Conservation (phyloP, 768 basidiomycete genomes). For the Sarcodon sp. region DNA sequence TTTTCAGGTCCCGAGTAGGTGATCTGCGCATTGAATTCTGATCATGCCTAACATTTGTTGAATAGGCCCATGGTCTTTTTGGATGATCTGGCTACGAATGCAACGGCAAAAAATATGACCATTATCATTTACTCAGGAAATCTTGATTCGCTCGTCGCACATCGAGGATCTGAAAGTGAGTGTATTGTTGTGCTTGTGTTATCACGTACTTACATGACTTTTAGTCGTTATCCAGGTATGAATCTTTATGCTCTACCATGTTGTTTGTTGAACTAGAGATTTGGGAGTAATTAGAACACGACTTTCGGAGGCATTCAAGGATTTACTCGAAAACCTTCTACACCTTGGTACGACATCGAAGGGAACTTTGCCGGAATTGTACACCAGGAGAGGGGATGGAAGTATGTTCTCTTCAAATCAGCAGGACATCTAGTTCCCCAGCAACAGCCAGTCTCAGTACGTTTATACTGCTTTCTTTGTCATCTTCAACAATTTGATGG, state of each 20-base stretch:
- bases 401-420: constrained; percentile 2
- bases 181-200: not conserved
- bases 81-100: constrained; percentile 53
- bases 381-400: not conserved
- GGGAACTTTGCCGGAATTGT: constrained; percentile 35
- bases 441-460: not conserved
- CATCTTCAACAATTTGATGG: not conserved
- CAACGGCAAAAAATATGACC: constrained; percentile 33
- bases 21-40: not conserved
- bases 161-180: constrained; percentile 50
- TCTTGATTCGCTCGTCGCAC: constrained; percentile 53
- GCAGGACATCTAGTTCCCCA: constrained; percentile 40
- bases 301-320: constrained; percentile 71
- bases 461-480: not conserved
- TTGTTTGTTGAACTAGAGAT: not conserved
- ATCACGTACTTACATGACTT: constrained; percentile 1
- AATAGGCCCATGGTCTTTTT: constrained; percentile 51
- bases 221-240: constrained; percentile 36
- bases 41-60: not conserved
- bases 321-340: constrained; percentile 55
- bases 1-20: not conserved
- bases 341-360: constrained; percentile 50
- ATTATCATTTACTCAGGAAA: constrained; percentile 59
- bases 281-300: constrained; percentile 38
- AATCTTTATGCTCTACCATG: not conserved